phyloP scores from a whole-genome alignment of 345 rosid genomes.

The Gossypium longicalyx region DNA sequence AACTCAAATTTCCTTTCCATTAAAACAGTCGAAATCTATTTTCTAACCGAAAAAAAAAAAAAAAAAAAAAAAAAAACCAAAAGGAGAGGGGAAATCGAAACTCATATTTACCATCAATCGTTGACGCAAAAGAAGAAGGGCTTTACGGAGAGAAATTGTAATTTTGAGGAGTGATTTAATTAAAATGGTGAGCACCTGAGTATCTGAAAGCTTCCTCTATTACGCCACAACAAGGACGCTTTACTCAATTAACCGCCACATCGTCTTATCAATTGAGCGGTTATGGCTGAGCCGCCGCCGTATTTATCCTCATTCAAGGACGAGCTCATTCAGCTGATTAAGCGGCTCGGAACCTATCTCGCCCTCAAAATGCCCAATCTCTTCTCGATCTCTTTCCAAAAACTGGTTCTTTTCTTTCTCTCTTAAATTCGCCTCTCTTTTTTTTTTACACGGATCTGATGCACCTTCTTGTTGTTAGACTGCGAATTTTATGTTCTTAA shows the following conservation, averaged over 20 bases:
- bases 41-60: neutral
- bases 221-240: conserved; percentile 7
- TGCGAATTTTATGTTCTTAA: neutral
- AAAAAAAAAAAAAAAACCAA: neutral
- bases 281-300: conserved; percentile 55
- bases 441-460: conserved; percentile 29
- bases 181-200: neutral
- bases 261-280: neutral
- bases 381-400: conserved; percentile 56
- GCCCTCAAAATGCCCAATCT: conserved; percentile 62
- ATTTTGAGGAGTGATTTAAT: neutral
- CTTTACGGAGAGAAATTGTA: neutral
- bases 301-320: conserved; percentile 54
- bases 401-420: conserved; percentile 46
- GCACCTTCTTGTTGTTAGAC: neutral
- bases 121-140: neutral
- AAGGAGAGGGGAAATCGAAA: neutral
- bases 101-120: neutral
- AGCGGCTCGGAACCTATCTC: conserved; percentile 81
- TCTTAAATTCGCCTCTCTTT: neutral
- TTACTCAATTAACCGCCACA: neutral
- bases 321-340: conserved; percentile 76
- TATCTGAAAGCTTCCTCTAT: conserved; percentile 13
- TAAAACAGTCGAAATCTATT: too few relatives aligned
- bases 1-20: too few relatives aligned